phyloP scores from a whole-genome alignment of 352 stramenopile species.

The Pythium aquatile region DNA sequence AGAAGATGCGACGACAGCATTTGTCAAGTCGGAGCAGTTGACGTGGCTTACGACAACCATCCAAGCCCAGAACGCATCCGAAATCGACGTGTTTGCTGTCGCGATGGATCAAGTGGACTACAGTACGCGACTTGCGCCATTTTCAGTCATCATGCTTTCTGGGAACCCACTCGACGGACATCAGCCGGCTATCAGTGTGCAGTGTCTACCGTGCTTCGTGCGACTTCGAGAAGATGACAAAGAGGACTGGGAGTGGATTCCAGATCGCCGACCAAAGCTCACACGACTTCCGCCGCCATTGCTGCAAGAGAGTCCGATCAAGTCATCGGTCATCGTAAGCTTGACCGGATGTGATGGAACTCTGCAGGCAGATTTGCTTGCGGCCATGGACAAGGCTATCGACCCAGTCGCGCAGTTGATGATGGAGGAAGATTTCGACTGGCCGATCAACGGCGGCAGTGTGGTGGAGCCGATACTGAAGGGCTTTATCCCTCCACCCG shows the following conservation, averaged over 20 bases:
- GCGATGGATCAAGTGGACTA: constrained; percentile 59
- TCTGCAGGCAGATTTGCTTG: constrained; percentile 52
- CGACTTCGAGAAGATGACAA: constrained; percentile 50
- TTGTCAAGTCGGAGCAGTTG: constrained; percentile 63
- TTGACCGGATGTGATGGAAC: constrained; percentile 34
- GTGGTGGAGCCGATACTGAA: constrained; percentile 55
- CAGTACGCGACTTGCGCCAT: constrained; percentile 44
- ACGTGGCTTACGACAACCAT: constrained; percentile 46
- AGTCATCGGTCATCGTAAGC: constrained; percentile 42
- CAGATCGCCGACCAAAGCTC: constrained; percentile 34
- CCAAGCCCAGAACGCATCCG: constrained; percentile 44
- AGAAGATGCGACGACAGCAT: constrained; percentile 49
- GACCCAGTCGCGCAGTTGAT: constrained; percentile 36
- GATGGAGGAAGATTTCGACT: constrained; percentile 57
- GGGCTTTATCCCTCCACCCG: constrained; percentile 38
- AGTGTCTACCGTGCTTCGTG: constrained; percentile 63
- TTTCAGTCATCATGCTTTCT: constrained; percentile 63
- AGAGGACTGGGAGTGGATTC: constrained; percentile 72
- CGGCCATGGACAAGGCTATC: constrained; percentile 30
- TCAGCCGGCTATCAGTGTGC: constrained; percentile 56
- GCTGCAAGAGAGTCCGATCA: constrained; percentile 55
- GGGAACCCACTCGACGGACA: constrained; percentile 74
- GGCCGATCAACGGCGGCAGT: constrained; percentile 66
- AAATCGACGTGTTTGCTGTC: constrained; percentile 47
- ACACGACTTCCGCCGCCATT: constrained; percentile 36